Conservation (phyloP, 2,329 filamentous ascomycete genomes). For the Metarhizium robertsii region DNA sequence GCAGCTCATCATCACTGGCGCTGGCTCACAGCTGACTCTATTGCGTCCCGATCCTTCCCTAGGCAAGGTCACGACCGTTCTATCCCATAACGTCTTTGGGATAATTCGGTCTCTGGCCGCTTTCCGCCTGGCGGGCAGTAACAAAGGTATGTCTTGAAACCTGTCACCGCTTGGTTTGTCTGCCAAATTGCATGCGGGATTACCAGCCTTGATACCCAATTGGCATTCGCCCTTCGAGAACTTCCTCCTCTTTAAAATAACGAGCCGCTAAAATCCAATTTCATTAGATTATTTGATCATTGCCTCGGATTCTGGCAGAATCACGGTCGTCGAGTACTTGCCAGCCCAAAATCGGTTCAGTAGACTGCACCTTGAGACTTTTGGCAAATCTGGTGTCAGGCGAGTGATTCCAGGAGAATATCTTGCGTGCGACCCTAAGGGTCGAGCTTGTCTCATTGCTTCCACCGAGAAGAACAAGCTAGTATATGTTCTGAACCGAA, state of each 20-base stretch:
- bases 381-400: constrained; percentile 91
- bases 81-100: constrained; percentile 91
- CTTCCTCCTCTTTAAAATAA: constrained; percentile 17
- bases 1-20: constrained; percentile 92
- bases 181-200: constrained; percentile 9
- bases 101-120: constrained; percentile 85
- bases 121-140: constrained; percentile 87
- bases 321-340: constrained; percentile 88
- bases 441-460: constrained; percentile 86
- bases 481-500: constrained; percentile 95
- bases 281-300: constrained; percentile 85
- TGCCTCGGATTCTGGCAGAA: constrained; percentile 88
- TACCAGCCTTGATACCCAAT: constrained; percentile 1
- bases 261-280: constrained; percentile 15
- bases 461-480: constrained; percentile 99
- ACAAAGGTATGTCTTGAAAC: constrained; percentile 68
- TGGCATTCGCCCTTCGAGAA: not conserved
- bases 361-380: constrained; percentile 90
- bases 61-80: constrained; percentile 75
- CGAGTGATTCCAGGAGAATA: constrained; percentile 94
- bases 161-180: not conserved
- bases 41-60: constrained; percentile 77
- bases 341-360: constrained; percentile 79
- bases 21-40: constrained; percentile 80
- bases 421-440: constrained; percentile 89